Evolutionary conservation across 228 moss, liverwort and hornwort species (phyloP).

Genomic region (Sphagnum magellanicum): DNA sequence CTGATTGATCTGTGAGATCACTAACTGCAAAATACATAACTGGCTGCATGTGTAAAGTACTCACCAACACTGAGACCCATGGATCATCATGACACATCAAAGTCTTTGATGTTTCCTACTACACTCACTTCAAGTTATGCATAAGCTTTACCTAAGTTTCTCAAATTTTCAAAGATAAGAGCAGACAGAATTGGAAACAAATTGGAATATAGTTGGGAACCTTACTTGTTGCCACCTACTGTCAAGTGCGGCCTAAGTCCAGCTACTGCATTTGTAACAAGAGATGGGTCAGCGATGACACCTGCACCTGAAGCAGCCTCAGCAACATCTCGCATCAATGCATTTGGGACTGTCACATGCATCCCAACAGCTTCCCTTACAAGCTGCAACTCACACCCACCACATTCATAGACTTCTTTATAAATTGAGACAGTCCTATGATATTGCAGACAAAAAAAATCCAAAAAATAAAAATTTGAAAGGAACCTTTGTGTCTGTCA

Average conservation of each 20-base stretch:
- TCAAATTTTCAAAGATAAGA: no score
- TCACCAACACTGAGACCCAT: no score
- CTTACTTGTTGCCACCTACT: conserved; percentile 45
- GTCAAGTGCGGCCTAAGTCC: conserved; percentile 57
- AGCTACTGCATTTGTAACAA: conserved; percentile 79
- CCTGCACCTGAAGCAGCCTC: conserved; percentile 89
- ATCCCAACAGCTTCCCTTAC: conserved; percentile 95
- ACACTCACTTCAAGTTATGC: no score
- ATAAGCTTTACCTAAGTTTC: no score
- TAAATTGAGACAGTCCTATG: background rate
- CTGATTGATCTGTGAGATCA: no score
- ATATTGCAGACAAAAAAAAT: background rate
- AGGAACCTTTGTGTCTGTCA: no score
- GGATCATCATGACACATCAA: no score
- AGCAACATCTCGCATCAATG: conserved; percentile 73
- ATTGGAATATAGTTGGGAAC: background rate
- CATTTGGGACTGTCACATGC: conserved; percentile 77
- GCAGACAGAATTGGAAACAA: no score
- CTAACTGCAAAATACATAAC: no score
- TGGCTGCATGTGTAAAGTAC: no score
- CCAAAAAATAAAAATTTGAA: background rate
- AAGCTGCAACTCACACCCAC: conserved; percentile 60
- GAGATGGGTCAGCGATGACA: conserved; percentile 68
- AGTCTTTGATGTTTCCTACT: no score
- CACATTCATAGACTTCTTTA: background rate